Evolutionary conservation across 352 stramenopile genomes (phyloP), one percentile per base, ranked within the genome.

Genomic region (Globisporangium iwayamae): DNA sequence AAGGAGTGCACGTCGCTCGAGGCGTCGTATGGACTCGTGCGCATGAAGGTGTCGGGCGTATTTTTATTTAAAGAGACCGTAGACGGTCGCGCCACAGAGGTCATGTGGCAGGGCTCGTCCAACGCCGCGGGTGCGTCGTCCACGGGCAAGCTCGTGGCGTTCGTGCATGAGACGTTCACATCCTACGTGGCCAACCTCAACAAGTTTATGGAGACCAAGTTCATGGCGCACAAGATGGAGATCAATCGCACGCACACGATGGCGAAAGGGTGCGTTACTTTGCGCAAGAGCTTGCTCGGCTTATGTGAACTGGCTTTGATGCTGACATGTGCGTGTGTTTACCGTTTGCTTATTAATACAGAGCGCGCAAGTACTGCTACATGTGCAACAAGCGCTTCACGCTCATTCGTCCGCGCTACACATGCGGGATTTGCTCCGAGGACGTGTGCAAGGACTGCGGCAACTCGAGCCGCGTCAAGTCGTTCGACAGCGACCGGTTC

Each of bases 301-400:
- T 28, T 57, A 46, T 25, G 34, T 18, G 20, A 14, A 30, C 36
- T 14, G 18, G 10, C 43, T 11, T 36, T 38, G 47, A 8, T 54
- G 34, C 38, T 60, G 36, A 67, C 64, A 20, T 18, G 58, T 41
- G 11, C 7, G 48, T 41, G 11, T 13, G 48, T 50, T 25, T 8
- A 22, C 45, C 20, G 32, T 43, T 45, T 43, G 34, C 45, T 36
- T 60, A 22, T 45, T 10, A 2, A 28, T 45, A 14, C 58, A 88
- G 79, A 20, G 76, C 83, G 14, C 78, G 76, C 47, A 91, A 89
- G 60, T 68, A 70, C 41, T 91, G 82, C 69, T 78, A 78, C 61
- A 70, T 93, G 60, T 93, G 85, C 74, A 79, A 70, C 60, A 89
- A 86, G 36, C 88, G 85, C 52, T 93, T 93, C 56, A 89, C 78